Evolutionary conservation across 345 rosid species (phyloP), one percentile per base, ranked within the genome.

Genomic region (Brassica juncea): DNA sequence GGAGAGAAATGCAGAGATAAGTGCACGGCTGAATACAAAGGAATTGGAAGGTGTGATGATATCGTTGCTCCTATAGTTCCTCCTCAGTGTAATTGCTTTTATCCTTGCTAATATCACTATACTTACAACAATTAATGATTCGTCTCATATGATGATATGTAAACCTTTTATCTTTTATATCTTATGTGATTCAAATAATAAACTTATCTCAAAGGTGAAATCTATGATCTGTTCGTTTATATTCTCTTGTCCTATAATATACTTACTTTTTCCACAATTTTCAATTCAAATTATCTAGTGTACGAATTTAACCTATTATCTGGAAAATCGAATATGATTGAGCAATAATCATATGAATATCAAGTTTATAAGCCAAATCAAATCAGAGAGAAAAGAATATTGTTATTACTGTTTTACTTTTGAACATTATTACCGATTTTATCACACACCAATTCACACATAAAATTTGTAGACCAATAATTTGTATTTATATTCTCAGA

Each of bases 201-300:
- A 88, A 23, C 42, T 4, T 78, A 42, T 79, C 54, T 75, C 21
- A 86, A 86, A 54, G 91, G 86, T 8, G 14, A 77, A 11, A 15
- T 71, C 5, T 70, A 62, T 34, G 86, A 86, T 78, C 21, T 83
- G 21, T 66, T 61, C 52, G 6, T 83, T 4, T 84, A 55, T 47
- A 47, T 87, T 73, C 73, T 85, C 57, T 76, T 78, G 42, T 76
- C 88, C 7, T 49, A 82, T 9, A 14, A 47, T 47, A 27, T 66
- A 28, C 23, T 63, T 67, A 30, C 69, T 73, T 66, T 27, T 65
- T 65, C 34, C 66, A 70, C 23, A 66, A 28, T 42, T 66, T 25
- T 23, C 12, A 9, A 6, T 1, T 66, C 6, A 1, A 47, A 47
- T 47, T 4, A 2, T 1, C 1, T 47, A 47, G 55, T 47, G 16